Evolutionary conservation across 169 alveolate species (phyloP), one percentile per base, ranked within the genome.

Genomic region (Plasmodium gallinaceum): DNA sequence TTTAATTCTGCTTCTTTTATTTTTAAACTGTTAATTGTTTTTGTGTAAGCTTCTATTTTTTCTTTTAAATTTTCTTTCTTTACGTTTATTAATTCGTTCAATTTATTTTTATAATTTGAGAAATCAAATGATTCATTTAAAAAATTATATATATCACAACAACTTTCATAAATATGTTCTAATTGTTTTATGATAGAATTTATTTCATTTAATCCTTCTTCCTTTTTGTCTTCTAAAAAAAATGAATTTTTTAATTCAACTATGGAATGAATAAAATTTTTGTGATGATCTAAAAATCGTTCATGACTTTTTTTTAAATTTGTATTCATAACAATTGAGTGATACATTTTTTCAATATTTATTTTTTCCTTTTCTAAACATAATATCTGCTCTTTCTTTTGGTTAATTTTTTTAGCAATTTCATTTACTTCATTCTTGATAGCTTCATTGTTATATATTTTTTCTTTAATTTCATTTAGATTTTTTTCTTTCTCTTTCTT

Each of bases 1-100:
- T 73, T 45, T 37, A 92, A 58, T 52, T 80, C 94, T 12, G 66
- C 92, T 75, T 94, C 92, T 48, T 92, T 88, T 24, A 74, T 75
- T 71, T 88, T 60, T 24, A 66, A 65, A 5, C 37, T 43, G 10
- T 85, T 92, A 4, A 85, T 58, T n/a, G 26, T 48, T 51, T 88
- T 69, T 10, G 69, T 80, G 22, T 64, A 54, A 0, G 6, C 16
- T 24, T 88, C 85, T 39, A 92, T 66, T 65, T 88, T 54, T 2
- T 39, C 88, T 45, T 65, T 60, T 46, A 92, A 51, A 2, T 16
- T 42, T 10, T 69, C 83, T 12, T 60, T 65, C 14, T 42, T 57
- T 22, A 12, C n/a, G 20, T 85, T 37, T 51, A 54, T 39, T 8
- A 85, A 12, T 37, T 85, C 61, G 1, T 32, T 26, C 45, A 72